A percentile compares a stretch with the other conserved stretches of the same genome.
phyloP scores from a whole-genome alignment of 805 yeast genomes.

The Candida adriatica region DNA sequence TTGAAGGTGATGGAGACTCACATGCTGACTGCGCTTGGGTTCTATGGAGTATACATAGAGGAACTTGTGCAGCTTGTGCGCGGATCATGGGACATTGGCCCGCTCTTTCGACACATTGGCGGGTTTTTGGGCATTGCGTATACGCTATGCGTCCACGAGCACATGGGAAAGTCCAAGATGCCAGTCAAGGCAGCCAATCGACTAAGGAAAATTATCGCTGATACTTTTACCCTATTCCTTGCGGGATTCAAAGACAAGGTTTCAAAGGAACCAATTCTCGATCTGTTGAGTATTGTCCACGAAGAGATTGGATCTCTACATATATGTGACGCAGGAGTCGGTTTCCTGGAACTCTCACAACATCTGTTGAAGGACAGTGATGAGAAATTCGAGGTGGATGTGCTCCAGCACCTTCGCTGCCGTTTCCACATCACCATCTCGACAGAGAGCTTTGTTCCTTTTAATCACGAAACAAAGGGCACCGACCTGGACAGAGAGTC shows the following conservation, averaged over 20 bases:
- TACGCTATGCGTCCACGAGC: conserved; percentile 30
- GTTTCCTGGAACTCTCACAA: conserved; percentile 60
- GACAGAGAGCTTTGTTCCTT: conserved; percentile 53
- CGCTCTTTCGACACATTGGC: conserved; percentile 20
- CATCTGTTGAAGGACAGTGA: conserved; percentile 39
- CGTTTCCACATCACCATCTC: conserved; percentile 62
- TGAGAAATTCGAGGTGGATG: conserved; percentile 50
- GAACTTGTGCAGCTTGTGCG: conserved; percentile 27
- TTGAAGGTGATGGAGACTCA: no score
- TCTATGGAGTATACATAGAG: conserved; percentile 44
- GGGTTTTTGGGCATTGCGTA: conserved; percentile 38
- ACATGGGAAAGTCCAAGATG: conserved; percentile 2
- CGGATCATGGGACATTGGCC: conserved; percentile 29
- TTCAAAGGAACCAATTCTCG: conserved; percentile 25
- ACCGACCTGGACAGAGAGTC: conserved; percentile 33
- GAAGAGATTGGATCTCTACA: conserved; percentile 62
- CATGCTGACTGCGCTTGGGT: conserved; percentile 42
- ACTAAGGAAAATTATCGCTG: conserved; percentile 35
- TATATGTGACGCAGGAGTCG: conserved; percentile 61
- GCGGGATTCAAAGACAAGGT: conserved; percentile 26
- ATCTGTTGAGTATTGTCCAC: conserved; percentile 57
- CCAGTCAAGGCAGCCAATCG: conserved; percentile 8
- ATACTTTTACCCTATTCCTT: conserved; percentile 31
- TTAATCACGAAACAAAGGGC: conserved; percentile 53
- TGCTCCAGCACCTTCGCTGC: conserved; percentile 75